Conservation (phyloP, 1,139 yeast species). For the Sugiyamaella neomexicana region DNA sequence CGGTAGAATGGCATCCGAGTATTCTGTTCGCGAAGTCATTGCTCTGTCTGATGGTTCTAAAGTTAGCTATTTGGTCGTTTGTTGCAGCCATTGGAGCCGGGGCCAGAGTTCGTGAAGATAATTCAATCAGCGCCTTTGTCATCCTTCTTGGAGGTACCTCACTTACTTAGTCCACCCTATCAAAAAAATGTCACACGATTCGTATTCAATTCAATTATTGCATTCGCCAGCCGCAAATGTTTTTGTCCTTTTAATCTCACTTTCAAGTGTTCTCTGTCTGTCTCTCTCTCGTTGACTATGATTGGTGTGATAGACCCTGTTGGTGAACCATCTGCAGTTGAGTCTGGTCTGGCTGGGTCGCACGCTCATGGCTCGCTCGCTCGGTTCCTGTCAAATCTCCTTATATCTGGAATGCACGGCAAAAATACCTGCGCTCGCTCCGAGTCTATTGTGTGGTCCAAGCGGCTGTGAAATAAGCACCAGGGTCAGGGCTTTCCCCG, state of each 20-base stretch:
- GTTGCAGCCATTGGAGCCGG: too few species aligned
- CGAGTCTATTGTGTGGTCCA: not conserved
- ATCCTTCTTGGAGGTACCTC: too few species aligned
- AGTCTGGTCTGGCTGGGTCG: too few species aligned
- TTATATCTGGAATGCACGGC: conserved; percentile 4
- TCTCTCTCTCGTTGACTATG: not conserved
- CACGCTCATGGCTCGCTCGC: not conserved
- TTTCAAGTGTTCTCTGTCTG: too few species aligned
- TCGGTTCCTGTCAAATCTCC: not conserved
- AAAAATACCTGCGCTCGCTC: not conserved
- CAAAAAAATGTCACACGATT: too few species aligned
- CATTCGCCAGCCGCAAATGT: too few species aligned
- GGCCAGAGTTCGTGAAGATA: too few species aligned
- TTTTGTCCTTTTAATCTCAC: too few species aligned
- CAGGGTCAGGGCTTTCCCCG: not conserved
- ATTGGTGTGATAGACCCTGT: not conserved
- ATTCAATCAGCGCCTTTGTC: too few species aligned
- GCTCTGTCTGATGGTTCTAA: not conserved
- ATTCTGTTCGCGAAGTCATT: conserved; percentile 30
- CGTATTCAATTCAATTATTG: too few species aligned
- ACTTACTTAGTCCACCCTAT: too few species aligned
- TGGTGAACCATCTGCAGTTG: not conserved
- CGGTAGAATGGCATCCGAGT: conserved; percentile 38
- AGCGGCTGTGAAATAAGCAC: not conserved
- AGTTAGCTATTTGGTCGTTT: too few species aligned